These are phyloP conservation scores for Candida maesae DNA, from an alignment of 805 yeast species.

Conservation along the genomic window DNA sequence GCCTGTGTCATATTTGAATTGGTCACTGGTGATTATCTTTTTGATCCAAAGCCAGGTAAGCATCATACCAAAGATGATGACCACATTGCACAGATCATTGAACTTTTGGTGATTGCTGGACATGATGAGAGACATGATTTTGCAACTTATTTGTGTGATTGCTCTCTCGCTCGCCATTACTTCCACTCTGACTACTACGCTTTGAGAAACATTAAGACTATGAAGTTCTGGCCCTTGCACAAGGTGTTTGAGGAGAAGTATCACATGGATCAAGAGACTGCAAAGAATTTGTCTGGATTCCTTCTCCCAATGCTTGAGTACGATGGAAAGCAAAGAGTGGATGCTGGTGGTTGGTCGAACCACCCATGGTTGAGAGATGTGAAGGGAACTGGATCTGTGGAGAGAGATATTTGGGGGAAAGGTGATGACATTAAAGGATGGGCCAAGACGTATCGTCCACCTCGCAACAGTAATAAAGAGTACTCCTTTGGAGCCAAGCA, in stretches of 20 bases:
- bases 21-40: constrained; percentile 89
- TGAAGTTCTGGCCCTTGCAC: constrained; percentile 74
- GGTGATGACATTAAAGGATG: constrained; percentile 30
- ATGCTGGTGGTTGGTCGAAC: constrained; percentile 48
- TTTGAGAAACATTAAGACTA: constrained; percentile 58
- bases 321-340: constrained; percentile 47
- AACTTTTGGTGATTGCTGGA: constrained; percentile 29
- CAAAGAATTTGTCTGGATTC: constrained; percentile 45
- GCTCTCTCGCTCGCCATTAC: constrained; percentile 43
- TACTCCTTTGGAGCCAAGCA: no score
- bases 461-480: no score
- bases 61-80: constrained; percentile 88
- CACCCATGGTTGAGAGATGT: constrained; percentile 46
- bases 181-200: constrained; percentile 40
- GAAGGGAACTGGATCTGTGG: constrained; percentile 11
- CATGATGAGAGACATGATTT: constrained; percentile 36
- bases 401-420: constrained; percentile 21
- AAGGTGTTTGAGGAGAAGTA: constrained; percentile 75
- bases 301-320: constrained; percentile 46
- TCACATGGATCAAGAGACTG: constrained; percentile 52
- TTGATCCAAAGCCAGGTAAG: constrained; percentile 78
- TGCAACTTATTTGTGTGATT: constrained; percentile 31
- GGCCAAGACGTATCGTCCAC: constrained; percentile 11
- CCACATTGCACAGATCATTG: constrained; percentile 88
- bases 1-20: constrained; percentile 90